phyloP scores from a whole-genome alignment of 2,329 filamentous ascomycete genomes.

The Fusarium heterosporum region DNA sequence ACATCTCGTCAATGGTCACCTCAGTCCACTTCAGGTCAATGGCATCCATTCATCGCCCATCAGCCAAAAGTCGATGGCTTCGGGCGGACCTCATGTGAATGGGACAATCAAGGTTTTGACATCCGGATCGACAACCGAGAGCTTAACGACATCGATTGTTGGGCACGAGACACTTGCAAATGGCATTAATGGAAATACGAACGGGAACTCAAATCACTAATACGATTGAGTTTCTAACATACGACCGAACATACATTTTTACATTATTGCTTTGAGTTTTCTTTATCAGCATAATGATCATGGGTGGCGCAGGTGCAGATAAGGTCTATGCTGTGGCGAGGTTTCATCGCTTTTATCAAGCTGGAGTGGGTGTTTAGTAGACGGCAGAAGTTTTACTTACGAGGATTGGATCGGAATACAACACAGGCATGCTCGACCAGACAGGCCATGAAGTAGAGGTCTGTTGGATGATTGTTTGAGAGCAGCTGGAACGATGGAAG shows the following conservation, averaged over 20 bases:
- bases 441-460: constrained; percentile 19
- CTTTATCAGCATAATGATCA: constrained; percentile 47
- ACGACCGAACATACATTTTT: constrained; percentile 31
- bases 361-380: constrained; percentile 20
- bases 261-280: constrained; percentile 42
- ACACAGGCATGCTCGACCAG: constrained; percentile 21
- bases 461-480: constrained; percentile 41
- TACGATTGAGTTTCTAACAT: constrained; percentile 14
- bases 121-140: constrained; percentile 34
- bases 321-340: constrained; percentile 32
- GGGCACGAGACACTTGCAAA: constrained; percentile 47
- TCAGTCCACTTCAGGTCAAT: constrained; percentile 59
- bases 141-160: constrained; percentile 21
- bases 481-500: constrained; percentile 15
- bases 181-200: constrained; percentile 47
- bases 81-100: constrained; percentile 47
- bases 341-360: constrained; percentile 38
- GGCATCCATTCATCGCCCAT: constrained; percentile 61
- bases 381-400: constrained; percentile 19
- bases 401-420: constrained; percentile 41
- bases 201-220: constrained; percentile 29
- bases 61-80: constrained; percentile 51
- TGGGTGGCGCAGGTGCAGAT: constrained; percentile 44
- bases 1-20: constrained; percentile 62
- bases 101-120: constrained; percentile 46